Conservation (phyloP, 345 rosid genomes). For the Populus simonii region DNA sequence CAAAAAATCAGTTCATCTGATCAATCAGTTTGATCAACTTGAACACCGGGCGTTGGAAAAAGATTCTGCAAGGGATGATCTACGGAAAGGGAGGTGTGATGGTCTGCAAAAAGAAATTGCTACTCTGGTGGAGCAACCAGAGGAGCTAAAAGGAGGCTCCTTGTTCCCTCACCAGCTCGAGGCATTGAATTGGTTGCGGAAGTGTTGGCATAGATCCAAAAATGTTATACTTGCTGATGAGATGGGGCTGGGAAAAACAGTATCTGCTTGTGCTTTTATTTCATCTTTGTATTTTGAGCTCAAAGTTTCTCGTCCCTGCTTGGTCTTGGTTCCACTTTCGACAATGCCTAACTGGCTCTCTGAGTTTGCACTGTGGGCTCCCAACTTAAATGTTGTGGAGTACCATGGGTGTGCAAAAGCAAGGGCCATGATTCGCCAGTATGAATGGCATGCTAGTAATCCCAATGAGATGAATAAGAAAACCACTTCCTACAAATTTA, state of each 20-base stretch:
- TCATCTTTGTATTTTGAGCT: constrained; percentile 91
- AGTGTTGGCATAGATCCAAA: constrained; percentile 90
- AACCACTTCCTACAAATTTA: constrained; percentile 72
- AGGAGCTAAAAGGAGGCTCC: constrained; percentile 83
- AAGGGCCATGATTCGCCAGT: constrained; percentile 82
- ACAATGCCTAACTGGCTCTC: constrained; percentile 99
- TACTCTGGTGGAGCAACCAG: constrained; percentile 82
- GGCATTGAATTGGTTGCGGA: constrained; percentile 98
- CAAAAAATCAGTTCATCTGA: constrained; percentile 49
- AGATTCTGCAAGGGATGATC: constrained; percentile 44
- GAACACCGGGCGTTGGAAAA: constrained; percentile 63
- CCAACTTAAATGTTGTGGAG: constrained; percentile 90
- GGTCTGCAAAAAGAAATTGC: constrained; percentile 63
- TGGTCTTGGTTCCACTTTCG: constrained; percentile 98
- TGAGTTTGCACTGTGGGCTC: constrained; percentile 94
- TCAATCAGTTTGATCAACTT: constrained; percentile 64
- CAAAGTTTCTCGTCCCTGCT: constrained; percentile 83
- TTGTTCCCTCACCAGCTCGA: constrained; percentile 99
- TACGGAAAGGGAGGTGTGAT: constrained; percentile 39
- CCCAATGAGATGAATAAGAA: constrained; percentile 49
- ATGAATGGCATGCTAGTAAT: constrained; percentile 90
- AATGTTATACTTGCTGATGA: constrained; percentile 99
- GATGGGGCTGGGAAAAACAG: constrained; percentile 99
- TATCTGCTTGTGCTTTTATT: constrained; percentile 91
- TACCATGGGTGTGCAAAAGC: constrained; percentile 99